Conservation (phyloP, 345 rosid species). For the Anastatica hierochuntica region DNA sequence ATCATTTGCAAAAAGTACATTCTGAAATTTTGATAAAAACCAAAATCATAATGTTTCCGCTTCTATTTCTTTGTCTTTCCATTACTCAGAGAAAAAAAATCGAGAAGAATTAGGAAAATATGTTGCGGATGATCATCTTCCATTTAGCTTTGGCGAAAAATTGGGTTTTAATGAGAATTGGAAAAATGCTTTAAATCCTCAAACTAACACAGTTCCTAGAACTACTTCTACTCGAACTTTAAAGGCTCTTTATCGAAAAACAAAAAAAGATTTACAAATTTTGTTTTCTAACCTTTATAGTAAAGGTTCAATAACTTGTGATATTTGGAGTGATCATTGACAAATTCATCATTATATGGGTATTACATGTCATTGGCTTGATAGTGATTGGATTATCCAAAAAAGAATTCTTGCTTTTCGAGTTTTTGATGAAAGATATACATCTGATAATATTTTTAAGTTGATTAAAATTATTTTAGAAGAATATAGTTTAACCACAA, state of each 20-base stretch:
- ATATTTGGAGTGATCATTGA: too few species aligned
- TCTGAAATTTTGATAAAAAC: not conserved
- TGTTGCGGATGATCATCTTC: not conserved
- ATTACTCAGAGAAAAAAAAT: not conserved
- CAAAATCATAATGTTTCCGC: not conserved
- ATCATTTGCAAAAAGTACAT: not conserved
- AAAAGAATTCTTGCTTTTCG: too few species aligned
- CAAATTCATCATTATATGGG: not conserved
- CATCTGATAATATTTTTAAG: too few species aligned
- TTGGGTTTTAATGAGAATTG: not conserved
- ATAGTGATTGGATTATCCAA: too few species aligned
- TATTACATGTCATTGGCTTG: too few species aligned
- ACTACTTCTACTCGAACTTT: not conserved
- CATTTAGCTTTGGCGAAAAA: not conserved
- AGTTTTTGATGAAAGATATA: too few species aligned
- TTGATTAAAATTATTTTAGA: too few species aligned
- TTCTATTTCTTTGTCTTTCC: not conserved
- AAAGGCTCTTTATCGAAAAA: not conserved
- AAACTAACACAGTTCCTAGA: not conserved
- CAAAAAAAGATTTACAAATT: not conserved
- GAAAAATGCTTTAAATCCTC: not conserved
- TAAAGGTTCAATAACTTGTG: not conserved
- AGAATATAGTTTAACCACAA: too few species aligned
- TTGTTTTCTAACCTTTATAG: too few species aligned
- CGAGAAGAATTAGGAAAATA: not conserved